Percentiles rank a stretch among this genome's conserved stretches.
phyloP scores from a whole-genome alignment of 2,329 filamentous ascomycete species.

The Tolypocladium cylindrosporum region DNA sequence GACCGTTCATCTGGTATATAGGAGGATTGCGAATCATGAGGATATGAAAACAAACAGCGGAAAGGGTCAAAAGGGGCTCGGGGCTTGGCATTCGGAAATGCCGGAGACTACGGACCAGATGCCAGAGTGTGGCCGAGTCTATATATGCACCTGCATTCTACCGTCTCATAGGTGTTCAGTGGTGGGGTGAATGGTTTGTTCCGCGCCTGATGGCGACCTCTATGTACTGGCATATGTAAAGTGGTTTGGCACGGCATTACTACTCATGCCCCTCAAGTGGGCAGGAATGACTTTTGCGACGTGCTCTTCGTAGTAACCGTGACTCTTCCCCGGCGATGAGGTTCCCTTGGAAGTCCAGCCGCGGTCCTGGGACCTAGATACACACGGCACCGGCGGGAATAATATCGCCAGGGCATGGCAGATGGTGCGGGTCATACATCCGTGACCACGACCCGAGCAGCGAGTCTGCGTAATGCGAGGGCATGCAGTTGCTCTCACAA shows the following conservation, averaged over 20 bases:
- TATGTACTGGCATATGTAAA: background rate
- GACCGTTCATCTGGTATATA: background rate
- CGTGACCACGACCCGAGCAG: background rate
- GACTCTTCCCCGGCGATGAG: background rate
- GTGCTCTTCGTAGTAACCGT: background rate
- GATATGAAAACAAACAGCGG: background rate
- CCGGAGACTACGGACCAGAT: background rate
- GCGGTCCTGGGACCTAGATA: background rate
- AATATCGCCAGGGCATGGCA: background rate
- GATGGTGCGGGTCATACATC: background rate
- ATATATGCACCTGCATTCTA: background rate
- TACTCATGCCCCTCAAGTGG: no score
- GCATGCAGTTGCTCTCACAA: background rate
- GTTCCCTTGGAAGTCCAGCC: background rate
- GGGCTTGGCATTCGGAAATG: background rate
- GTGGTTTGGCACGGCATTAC: background rate
- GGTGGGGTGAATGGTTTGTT: background rate
- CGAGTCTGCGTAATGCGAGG: background rate
- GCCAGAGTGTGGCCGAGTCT: background rate
- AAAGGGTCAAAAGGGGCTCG: background rate
- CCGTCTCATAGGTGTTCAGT: background rate
- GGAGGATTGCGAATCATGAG: background rate
- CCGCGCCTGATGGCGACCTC: background rate
- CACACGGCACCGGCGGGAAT: background rate
- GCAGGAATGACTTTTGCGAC: background rate